A percentile compares a stretch with the other conserved stretches of the same genome.
These are phyloP conservation scores for Yueomyces sp. DNA, from an alignment of 1,139 yeast species.

Conservation along the genomic window DNA sequence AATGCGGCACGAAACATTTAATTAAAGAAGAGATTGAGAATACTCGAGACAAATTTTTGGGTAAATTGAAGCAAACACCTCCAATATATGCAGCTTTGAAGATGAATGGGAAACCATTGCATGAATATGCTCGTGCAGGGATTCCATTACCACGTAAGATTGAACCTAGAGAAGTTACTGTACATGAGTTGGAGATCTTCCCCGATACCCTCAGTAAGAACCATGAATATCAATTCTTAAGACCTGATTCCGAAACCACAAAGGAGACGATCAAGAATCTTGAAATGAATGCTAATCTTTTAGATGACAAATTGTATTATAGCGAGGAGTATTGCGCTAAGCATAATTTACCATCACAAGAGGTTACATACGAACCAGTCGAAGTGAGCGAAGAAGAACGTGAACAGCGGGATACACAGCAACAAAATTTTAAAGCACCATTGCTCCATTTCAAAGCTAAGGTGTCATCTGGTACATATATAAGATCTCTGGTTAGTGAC, in stretches of 20 bases:
- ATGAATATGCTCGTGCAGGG: constrained; percentile 89
- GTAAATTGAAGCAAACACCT: constrained; percentile 78
- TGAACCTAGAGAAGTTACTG: constrained; percentile 58
- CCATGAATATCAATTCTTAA: constrained; percentile 43
- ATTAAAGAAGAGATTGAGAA: constrained; percentile 39
- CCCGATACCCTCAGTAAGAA: constrained; percentile 40
- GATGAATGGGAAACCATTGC: constrained; percentile 86
- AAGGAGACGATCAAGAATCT: constrained; percentile 39
- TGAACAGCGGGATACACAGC: constrained; percentile 16
- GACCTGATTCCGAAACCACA: constrained; percentile 29
- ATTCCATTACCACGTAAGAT: constrained; percentile 73
- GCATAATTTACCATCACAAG: constrained; percentile 26
- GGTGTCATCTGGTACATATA: constrained; percentile 93
- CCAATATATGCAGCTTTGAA: constrained; percentile 91
- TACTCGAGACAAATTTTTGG: constrained; percentile 53
- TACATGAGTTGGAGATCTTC: constrained; percentile 39
- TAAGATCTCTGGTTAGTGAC: constrained; percentile 81
- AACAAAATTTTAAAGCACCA: constrained; percentile 39
- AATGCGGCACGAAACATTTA: constrained; percentile 45
- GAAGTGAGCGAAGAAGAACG: constrained; percentile 21
- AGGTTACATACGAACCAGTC: constrained; percentile 26
- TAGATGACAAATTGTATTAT: constrained; percentile 48
- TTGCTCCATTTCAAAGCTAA: constrained; percentile 57
- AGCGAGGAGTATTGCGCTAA: constrained; percentile 41
- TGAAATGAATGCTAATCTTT: constrained; percentile 37